Evolutionary conservation across 768 basidiomycete species (phyloP).

Genomic region (Rhizopogon vesiculosus): DNA sequence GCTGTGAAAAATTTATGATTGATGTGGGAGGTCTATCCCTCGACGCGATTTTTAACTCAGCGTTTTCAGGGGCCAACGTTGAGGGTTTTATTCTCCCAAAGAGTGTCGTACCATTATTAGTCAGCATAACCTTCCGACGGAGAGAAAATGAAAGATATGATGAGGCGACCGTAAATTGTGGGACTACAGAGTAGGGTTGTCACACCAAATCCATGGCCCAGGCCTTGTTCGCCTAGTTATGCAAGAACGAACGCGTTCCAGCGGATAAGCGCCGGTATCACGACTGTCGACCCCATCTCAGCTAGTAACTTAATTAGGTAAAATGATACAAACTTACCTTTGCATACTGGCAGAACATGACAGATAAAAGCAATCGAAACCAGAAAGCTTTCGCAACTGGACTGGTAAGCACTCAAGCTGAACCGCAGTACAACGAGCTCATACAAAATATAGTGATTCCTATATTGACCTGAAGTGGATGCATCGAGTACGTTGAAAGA

Average conservation of each 20-base stretch:
- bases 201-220: too few species aligned
- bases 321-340: background rate
- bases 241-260: too few species aligned
- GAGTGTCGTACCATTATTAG: constrained; percentile 6
- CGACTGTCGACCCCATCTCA: too few species aligned
- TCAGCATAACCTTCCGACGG: constrained; percentile 15
- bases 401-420: too few species aligned
- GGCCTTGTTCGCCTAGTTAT: too few species aligned
- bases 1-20: too few species aligned
- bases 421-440: background rate
- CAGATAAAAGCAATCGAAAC: background rate
- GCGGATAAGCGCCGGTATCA: too few species aligned
- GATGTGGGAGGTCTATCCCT: background rate
- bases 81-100: background rate
- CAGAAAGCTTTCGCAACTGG: background rate
- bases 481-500: background rate
- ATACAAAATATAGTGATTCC: background rate
- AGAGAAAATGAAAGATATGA: too few species aligned
- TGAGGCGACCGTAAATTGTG: background rate
- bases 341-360: background rate
- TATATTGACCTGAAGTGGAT: background rate
- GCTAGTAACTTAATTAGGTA: too few species aligned
- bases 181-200: background rate
- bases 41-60: background rate
- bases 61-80: constrained; percentile 5